Evolutionary conservation across 2,329 filamentous ascomycete species (phyloP), one percentile per base, ranked within the genome.

Genomic region (Phaeoacremonium minimum): DNA sequence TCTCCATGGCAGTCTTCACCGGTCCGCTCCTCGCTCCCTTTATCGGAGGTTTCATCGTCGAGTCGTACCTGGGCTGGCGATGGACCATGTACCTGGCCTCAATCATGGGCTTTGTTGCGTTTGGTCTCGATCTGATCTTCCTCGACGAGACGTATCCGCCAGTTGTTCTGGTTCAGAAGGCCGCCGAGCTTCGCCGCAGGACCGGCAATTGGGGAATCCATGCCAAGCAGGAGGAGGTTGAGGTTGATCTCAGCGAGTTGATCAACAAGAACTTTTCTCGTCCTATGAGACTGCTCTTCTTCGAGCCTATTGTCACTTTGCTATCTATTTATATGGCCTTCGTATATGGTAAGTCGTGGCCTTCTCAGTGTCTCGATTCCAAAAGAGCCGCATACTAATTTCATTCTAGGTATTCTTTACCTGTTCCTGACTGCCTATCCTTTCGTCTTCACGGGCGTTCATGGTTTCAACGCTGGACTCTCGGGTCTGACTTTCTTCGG

Each of bases 371-470:
- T 6, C 15, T 26, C 13, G 4, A n/a, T 8, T 6, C 12, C 3
- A n/a, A 15, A 20, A 28, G 6, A 18, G 17, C 3, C 29, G 15
- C 36, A 15, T 41, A 13, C 40, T 35, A 29, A 32, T 9, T 6
- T 28, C 6, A 11, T 16, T 17, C 14, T 13, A 45, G 43, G 71
- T 13, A 69, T 93, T 1, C 75, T 95, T 2, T 95, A 93, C 53
- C 80, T 91, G 17, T 93, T 93, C 66, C 70, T 95, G 35, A 90
- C 87, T 0, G 85, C 87, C 2, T 94, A 94, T 49, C 83, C 85
- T 1, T 75, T 93, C 30, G 84, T 94, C 32, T 95, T 93, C 63
- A 69, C 83, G 43, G 67, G 71, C 18, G 71, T 89, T 5, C 84
- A 95, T 57, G 72, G 75, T 46, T 83, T 91, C 66, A 77, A 64